A percentile compares a stretch with the other conserved stretches of the same genome.
phyloP scores from a whole-genome alignment of 2,329 filamentous ascomycete species.

The Fonsecaea pedrosoi region DNA sequence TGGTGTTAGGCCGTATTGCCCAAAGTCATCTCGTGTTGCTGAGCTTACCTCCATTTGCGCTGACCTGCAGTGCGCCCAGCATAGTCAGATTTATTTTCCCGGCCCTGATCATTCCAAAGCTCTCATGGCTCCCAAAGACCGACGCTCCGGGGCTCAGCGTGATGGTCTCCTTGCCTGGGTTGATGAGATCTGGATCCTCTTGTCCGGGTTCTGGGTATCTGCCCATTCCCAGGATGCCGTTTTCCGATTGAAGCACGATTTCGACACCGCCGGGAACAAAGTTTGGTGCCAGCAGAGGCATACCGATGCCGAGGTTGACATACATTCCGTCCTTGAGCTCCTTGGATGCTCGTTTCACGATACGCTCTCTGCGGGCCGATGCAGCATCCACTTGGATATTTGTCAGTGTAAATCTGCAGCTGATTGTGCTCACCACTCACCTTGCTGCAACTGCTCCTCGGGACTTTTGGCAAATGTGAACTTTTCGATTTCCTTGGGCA shows the following conservation, averaged over 20 bases:
- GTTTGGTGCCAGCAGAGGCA: not conserved
- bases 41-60: not conserved
- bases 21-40: not conserved
- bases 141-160: not conserved
- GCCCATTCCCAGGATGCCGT: not conserved
- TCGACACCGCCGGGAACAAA: not conserved
- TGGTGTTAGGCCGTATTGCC: not conserved
- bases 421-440: not conserved
- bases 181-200: not conserved
- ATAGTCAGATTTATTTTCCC: not conserved
- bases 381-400: not conserved
- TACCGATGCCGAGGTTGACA: not conserved
- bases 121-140: not conserved
- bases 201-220: not conserved
- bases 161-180: not conserved
- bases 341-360: not conserved
- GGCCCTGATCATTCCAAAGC: not conserved
- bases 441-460: not conserved
- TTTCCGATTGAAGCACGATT: not conserved
- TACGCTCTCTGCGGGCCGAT: not conserved
- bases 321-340: not conserved
- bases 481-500: constrained; percentile 14
- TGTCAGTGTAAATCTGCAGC: not conserved
- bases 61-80: not conserved
- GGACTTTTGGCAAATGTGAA: not conserved